Evolutionary conservation across 2,329 filamentous ascomycete species (phyloP), one percentile per base, ranked within the genome.

Genomic region (Colletotrichum scovillei): DNA sequence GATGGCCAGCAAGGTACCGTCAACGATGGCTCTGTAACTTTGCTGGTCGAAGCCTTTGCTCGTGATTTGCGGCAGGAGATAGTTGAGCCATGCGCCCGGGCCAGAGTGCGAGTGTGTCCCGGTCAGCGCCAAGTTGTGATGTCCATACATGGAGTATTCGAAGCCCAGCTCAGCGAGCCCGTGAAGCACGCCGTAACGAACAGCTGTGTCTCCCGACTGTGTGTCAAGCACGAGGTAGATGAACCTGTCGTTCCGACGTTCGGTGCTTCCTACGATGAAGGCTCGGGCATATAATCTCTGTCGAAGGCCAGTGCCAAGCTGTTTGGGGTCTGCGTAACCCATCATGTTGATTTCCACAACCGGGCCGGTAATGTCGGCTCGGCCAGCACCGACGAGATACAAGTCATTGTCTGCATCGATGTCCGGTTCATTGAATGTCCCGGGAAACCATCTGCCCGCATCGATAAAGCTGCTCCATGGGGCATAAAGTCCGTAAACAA

Each of bases 41-140:
- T 97, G 93, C 80, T 92, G 92, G 81, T 95, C 90, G 78, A 98
- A 98, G 0, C 95, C 95, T 73, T 92, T 89, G 80, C 92, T 96
- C 0, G 95, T 96, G 77, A 98, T 92, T 79, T 98, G 95, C 11
- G 95, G 95, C 16, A 98, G 86, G 11, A 98, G 88, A 79, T 98
- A 98, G 81, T 98, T 98, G 79, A 97, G 87, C 95, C 95, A 98
- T 19, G 93, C 95, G 4, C 94, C 95, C 0, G 95, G 95, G 0
- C 95, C 95, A 22, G 94, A 93, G 83, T 98, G 95, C 2, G 94
- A 96, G 80, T 98, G 95, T 0, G 95, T 98, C 42, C 95, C 95
- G 1, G 94, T 97, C 22, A 98, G 89, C n/a, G 95, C 95, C 22
- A 98, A 84, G 77, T 97, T 98, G 76, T 92, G 88, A 78, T 93